phyloP scores from a whole-genome alignment of 306 rosid genomes.

The Cyamopsis tetragonoloba region DNA sequence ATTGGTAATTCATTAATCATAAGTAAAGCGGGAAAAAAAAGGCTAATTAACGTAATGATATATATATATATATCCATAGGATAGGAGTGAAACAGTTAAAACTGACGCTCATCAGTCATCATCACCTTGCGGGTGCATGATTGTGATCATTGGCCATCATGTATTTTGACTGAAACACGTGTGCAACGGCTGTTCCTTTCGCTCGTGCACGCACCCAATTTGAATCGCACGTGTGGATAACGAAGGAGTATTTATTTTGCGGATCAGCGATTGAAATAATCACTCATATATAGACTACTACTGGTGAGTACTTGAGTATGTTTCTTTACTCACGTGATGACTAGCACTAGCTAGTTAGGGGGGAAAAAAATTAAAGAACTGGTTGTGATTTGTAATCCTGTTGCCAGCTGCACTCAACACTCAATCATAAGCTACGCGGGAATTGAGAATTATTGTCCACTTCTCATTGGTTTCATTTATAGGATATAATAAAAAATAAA shows the following conservation, averaged over 20 bases:
- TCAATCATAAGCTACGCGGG: conserved; percentile 36
- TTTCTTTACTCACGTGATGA: conserved; percentile 20
- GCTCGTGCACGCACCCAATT: conserved; percentile 15
- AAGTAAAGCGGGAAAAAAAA: too few species aligned
- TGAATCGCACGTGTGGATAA: conserved; percentile 30
- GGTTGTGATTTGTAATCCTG: not conserved
- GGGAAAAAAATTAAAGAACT: not conserved
- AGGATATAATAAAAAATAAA: too few species aligned
- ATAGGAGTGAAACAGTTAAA: conserved; percentile 13
- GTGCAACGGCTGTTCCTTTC: conserved; percentile 13
- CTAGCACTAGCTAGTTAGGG: too few species aligned
- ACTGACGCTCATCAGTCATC: conserved; percentile 30
- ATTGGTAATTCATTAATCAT: too few species aligned
- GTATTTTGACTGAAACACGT: conserved; percentile 46
- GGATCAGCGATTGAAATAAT: too few species aligned
- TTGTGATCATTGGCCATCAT: conserved; percentile 42
- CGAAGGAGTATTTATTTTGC: too few species aligned
- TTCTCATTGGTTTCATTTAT: not conserved
- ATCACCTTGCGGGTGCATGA: conserved; percentile 29
- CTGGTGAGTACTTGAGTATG: not conserved
- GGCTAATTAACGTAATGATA: too few species aligned
- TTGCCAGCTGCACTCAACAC: conserved; percentile 39
- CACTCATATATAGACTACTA: too few species aligned
- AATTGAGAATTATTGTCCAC: conserved; percentile 26
- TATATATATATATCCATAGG: conserved; percentile 4